Percentiles rank a stretch among this genome's conserved stretches.
phyloP scores from a whole-genome alignment of 805 yeast genomes.

The Lachancea quebecensis region DNA sequence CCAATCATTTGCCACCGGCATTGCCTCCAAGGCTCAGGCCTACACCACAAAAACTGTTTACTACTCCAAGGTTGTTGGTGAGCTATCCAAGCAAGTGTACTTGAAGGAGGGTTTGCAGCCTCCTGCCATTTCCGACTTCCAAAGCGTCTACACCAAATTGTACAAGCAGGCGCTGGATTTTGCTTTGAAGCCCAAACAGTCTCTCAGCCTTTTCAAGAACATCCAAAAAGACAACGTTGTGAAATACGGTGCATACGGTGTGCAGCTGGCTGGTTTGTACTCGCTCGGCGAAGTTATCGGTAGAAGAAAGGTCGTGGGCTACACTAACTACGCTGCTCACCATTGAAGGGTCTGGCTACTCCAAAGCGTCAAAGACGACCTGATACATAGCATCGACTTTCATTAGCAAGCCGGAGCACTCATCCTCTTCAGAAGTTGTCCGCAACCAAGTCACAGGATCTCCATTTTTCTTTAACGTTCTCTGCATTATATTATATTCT shows the following conservation, averaged over 20 bases:
- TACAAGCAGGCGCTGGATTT: slow-evolving; percentile 40
- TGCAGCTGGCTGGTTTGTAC: slow-evolving; percentile 86
- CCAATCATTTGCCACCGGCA: slow-evolving; percentile 21
- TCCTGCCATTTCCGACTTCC: slow-evolving; percentile 71
- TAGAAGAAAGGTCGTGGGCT: slow-evolving; percentile 89
- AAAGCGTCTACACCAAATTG: slow-evolving; percentile 57
- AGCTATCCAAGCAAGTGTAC: slow-evolving; percentile 59
- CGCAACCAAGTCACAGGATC: not conserved
- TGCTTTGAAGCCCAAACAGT: slow-evolving; percentile 55
- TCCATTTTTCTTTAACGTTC: not conserved
- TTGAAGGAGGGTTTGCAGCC: slow-evolving; percentile 90
- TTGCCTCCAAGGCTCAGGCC: slow-evolving; percentile 23
- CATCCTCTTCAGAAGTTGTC: not conserved
- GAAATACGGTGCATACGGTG: slow-evolving; percentile 65
- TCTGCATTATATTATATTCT: slow-evolving; percentile 6
- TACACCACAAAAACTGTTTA: slow-evolving; percentile 55
- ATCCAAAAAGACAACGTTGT: slow-evolving; percentile 50
- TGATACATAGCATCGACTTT: not conserved
- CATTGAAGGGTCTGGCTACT: slow-evolving; percentile 12
- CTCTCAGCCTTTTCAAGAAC: slow-evolving; percentile 40
- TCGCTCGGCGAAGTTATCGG: slow-evolving; percentile 95
- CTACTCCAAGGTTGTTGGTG: slow-evolving; percentile 61
- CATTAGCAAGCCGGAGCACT: no score
- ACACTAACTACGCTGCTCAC: slow-evolving; percentile 41
- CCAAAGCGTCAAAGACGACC: not conserved